These are phyloP conservation scores for Alternaria sp. DNA, from an alignment of 2,329 filamentous ascomycete genomes.

Conservation along the genomic window DNA sequence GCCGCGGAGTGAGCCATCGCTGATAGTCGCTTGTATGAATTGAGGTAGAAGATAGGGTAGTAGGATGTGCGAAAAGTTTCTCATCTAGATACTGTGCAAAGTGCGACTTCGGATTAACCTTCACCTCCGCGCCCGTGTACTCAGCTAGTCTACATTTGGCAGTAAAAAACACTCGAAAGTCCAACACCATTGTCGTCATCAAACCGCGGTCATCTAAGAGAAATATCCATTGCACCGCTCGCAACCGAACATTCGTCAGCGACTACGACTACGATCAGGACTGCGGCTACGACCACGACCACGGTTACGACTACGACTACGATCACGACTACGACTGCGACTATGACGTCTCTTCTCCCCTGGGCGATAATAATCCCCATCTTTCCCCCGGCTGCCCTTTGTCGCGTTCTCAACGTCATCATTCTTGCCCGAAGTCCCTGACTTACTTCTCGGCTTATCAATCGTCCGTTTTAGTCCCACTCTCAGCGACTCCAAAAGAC, in stretches of 20 bases:
- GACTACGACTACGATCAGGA: neutral
- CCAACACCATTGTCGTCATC: neutral
- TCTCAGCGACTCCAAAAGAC: neutral
- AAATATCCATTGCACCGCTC: neutral
- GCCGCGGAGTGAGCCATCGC: neutral
- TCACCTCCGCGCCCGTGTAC: neutral
- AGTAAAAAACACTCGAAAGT: neutral
- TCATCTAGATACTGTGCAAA: rapidly evolving
- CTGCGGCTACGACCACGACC: no score
- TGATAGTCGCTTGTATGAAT: neutral
- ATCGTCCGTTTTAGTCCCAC: no score
- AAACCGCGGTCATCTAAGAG: neutral
- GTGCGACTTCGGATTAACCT: neutral
- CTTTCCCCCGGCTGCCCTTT: neutral
- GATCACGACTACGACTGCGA: neutral
- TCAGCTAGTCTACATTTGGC: neutral
- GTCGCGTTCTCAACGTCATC: neutral
- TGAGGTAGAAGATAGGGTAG: neutral
- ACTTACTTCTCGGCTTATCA: no score
- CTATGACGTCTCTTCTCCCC: neutral
- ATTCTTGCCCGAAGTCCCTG: neutral
- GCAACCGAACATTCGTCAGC: neutral
- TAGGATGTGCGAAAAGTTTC: no score
- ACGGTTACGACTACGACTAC: no score
- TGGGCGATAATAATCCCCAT: neutral